Evolutionary conservation across 805 yeast genomes (phyloP), one percentile per base, ranked within the genome.

Genomic region (Starmerella tilneyi): DNA sequence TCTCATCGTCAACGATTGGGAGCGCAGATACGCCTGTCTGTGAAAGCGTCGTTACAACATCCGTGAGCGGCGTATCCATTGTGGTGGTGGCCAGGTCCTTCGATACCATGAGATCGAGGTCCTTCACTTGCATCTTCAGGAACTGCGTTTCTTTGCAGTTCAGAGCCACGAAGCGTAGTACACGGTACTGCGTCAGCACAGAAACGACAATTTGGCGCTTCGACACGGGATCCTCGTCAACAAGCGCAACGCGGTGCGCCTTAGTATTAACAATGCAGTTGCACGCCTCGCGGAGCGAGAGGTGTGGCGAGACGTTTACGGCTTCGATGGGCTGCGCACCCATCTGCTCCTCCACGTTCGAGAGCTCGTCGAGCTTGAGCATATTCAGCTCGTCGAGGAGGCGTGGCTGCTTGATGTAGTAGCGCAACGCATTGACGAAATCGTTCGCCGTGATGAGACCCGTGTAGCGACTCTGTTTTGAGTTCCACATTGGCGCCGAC

Each of bases 401-500:
- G 52, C 85, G 94, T 0, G 96, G 94, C 51, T 63, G 60, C 57
- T 84, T 92, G 59, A 84, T 81, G 65, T 88, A 89, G 65, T 88
- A 92, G 61, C 86, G 94, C 50, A 92, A 85, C 44, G 89, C 96
- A 57, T 92, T 89, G 53, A 92, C 83, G 63, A 86, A 92, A 66
- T 92, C 98, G 32, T 83, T 76, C 15, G 94, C 78, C 4, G 97
- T 92, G 56, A 92, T 69, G 50, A 92, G 73, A 3, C 99, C 99
- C 2, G 96, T 96, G 69, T 92, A 92, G 57, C 82, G 73, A 13
- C 94, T 82, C 13, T 83, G 77, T 58, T 81, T 75, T 47, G 89
- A 81, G 64, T 89, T 84, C 99, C 99, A 92, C 43, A 92, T 69
- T 3, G 99, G 98, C 4, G 97, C 97, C 44, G 94, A 81, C 26